These are phyloP conservation scores for Dichomitus squalens DNA, from an alignment of 1,284 basidiomycete species.

Conservation along the genomic window DNA sequence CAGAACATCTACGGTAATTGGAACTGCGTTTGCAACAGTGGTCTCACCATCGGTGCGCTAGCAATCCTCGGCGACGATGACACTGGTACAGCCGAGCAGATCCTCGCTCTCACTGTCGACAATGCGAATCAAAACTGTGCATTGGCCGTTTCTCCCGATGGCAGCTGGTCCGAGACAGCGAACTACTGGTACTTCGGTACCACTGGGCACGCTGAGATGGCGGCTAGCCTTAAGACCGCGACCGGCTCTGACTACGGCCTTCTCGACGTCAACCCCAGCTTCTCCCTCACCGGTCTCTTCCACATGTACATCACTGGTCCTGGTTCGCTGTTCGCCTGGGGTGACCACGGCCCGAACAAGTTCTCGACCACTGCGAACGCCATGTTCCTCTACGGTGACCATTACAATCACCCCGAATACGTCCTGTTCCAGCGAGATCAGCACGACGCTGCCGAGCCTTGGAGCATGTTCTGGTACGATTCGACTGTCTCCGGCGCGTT, in stretches of 20 bases:
- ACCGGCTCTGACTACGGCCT: constrained; percentile 85
- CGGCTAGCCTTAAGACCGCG: constrained; percentile 81
- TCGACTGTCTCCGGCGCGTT: constrained; percentile 83
- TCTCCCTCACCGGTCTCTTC: constrained; percentile 79
- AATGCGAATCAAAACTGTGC: constrained; percentile 87
- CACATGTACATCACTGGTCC: constrained; percentile 91
- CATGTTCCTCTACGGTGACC: constrained; percentile 72
- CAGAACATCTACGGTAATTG: constrained; percentile 79
- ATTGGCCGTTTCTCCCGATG: constrained; percentile 65
- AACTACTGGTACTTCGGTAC: constrained; percentile 98
- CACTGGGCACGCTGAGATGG: constrained; percentile 91
- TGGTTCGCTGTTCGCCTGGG: constrained; percentile 89
- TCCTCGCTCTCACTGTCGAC: constrained; percentile 70
- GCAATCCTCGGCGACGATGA: constrained; percentile 89
- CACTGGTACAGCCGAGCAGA: constrained; percentile 67
- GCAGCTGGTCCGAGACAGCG: constrained; percentile 94
- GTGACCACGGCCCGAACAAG: constrained; percentile 97
- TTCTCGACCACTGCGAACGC: constrained; percentile 81
- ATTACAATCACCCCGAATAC: constrained; percentile 74
- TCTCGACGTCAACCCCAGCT: constrained; percentile 69
- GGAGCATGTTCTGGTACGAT: constrained; percentile 98
- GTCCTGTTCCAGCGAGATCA: constrained; percentile 94
- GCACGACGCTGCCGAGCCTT: constrained; percentile 84
- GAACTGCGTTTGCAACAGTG: constrained; percentile 97
- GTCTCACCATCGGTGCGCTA: constrained; percentile 87